Evolutionary conservation across 768 basidiomycete genomes (phyloP).

Genomic region (Hydnomerulius pinastri): DNA sequence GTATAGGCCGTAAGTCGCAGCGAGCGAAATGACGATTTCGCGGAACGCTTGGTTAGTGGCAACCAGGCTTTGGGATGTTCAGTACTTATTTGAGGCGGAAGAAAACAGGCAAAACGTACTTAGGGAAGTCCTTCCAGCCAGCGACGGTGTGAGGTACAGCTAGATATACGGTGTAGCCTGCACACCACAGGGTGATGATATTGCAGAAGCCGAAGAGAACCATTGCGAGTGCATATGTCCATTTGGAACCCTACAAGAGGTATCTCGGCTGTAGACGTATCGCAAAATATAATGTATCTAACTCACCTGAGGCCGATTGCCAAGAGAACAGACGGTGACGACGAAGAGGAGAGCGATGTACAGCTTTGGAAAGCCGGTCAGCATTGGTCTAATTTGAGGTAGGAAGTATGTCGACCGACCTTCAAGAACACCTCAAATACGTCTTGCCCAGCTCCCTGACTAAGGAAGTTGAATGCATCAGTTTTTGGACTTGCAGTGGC

Average conservation of each 20-base stretch:
- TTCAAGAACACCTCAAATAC: slow-evolving; percentile 80
- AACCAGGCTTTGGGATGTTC: slow-evolving; percentile 50
- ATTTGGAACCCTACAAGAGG: slow-evolving; percentile 69
- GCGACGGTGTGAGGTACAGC: slow-evolving; percentile 73
- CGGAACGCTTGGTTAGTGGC: slow-evolving; percentile 68
- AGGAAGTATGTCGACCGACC: slow-evolving; percentile 22
- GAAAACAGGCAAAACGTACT: slow-evolving; percentile 46
- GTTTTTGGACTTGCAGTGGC: slow-evolving; percentile 57
- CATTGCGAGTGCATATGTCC: slow-evolving; percentile 77
- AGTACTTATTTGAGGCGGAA: slow-evolving; percentile 20
- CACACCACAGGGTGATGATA: slow-evolving; percentile 83
- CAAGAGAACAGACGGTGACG: slow-evolving; percentile 82
- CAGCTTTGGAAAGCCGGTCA: slow-evolving; percentile 41
- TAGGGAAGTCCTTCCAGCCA: slow-evolving; percentile 72
- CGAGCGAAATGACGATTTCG: slow-evolving; percentile 81
- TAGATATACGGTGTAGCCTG: slow-evolving; percentile 86
- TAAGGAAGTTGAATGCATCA: slow-evolving; percentile 85
- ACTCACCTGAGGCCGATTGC: slow-evolving; percentile 76
- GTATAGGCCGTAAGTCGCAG: slow-evolving; percentile 82
- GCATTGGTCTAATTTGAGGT: slow-evolving; percentile 19
- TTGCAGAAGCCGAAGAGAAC: slow-evolving; percentile 79
- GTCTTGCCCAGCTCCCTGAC: slow-evolving; percentile 64
- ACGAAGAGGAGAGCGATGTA: slow-evolving; percentile 87
- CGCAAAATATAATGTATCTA: slow-evolving; percentile 1
- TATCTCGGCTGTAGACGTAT: slow-evolving; percentile 4